These are phyloP conservation scores for Calonectria pseudoreteaudii DNA, from an alignment of 2,329 filamentous ascomycete genomes.

Conservation along the genomic window DNA sequence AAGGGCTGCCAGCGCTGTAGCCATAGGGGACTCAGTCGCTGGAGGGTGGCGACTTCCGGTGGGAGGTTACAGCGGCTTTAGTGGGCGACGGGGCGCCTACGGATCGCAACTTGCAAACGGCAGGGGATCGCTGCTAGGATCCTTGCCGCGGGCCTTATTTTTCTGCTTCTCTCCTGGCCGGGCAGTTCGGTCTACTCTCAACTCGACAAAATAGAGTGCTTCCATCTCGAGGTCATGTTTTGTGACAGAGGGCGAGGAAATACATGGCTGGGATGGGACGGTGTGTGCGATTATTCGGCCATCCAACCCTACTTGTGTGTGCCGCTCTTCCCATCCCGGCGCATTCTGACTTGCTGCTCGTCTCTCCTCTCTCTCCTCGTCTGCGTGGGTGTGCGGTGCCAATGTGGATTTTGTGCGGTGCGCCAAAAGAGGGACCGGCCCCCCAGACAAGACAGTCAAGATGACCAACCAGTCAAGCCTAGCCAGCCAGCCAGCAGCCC, in stretches of 20 bases:
- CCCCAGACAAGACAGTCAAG: constrained; percentile 12
- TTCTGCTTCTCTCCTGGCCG: background rate
- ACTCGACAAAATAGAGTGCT: background rate
- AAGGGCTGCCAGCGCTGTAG: constrained; percentile 13
- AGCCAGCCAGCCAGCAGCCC: constrained; percentile 2
- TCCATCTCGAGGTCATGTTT: constrained; percentile 1
- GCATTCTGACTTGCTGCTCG: constrained; percentile 22
- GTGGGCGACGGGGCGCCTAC: constrained; percentile 1
- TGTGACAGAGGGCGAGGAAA: background rate
- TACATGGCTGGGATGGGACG: background rate
- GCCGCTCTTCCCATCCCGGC: constrained; percentile 11
- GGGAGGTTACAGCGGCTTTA: constrained; percentile 5
- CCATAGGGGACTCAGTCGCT: constrained; percentile 14
- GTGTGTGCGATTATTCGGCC: constrained; percentile 16
- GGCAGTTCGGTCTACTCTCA: constrained; percentile 1
- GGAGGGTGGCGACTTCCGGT: constrained; percentile 11
- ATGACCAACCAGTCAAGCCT: constrained; percentile 12
- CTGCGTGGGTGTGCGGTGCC: constrained; percentile 22
- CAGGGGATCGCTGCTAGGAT: constrained; percentile 20
- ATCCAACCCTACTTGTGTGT: constrained; percentile 22
- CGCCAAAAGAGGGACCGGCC: constrained; percentile 16
- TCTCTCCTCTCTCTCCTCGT: background rate
- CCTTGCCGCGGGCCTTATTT: constrained; percentile 11
- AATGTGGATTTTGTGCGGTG: constrained; percentile 24
- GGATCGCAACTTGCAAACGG: constrained; percentile 7